These are phyloP conservation scores for Nicotiana otophora DNA, from an alignment of 257 asterid species.

Conservation along the genomic window DNA sequence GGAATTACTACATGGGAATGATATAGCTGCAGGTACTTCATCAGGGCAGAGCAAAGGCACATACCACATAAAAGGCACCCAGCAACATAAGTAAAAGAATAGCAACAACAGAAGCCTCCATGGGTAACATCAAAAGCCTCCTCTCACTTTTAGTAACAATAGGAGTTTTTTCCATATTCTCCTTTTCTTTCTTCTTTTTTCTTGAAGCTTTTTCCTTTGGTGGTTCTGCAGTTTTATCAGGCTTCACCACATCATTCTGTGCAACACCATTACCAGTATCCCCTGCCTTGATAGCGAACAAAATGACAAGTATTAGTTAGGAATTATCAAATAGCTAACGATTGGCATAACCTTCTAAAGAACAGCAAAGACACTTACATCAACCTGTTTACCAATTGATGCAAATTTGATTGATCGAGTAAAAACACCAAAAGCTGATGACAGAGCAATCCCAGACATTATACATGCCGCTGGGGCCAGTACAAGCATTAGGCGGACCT, in stretches of 20 bases:
- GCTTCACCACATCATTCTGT: constrained; percentile 45
- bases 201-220: constrained; percentile 65
- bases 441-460: constrained; percentile 98
- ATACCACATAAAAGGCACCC: constrained; percentile 95
- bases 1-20: neutral
- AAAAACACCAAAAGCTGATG: constrained; percentile 83
- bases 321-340: neutral
- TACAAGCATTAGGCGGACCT: constrained; percentile 99
- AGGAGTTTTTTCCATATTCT: constrained; percentile 22
- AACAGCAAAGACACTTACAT: constrained; percentile 39
- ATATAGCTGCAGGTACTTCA: neutral
- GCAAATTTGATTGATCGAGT: constrained; percentile 82
- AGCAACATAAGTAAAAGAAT: constrained; percentile 69
- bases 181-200: constrained; percentile 53
- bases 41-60: constrained; percentile 10
- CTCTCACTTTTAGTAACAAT: constrained; percentile 17
- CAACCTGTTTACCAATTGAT: constrained; percentile 35
- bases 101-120: constrained; percentile 73
- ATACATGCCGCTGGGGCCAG: constrained; percentile 99
- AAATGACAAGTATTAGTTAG: neutral
- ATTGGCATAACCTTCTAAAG: neutral
- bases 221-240: constrained; percentile 58
- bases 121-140: constrained; percentile 67
- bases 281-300: constrained; percentile 62
- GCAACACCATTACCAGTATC: constrained; percentile 37